Evolutionary conservation across 73 alveolate species (phyloP).

Genomic region (Paramecium caudatum): DNA sequence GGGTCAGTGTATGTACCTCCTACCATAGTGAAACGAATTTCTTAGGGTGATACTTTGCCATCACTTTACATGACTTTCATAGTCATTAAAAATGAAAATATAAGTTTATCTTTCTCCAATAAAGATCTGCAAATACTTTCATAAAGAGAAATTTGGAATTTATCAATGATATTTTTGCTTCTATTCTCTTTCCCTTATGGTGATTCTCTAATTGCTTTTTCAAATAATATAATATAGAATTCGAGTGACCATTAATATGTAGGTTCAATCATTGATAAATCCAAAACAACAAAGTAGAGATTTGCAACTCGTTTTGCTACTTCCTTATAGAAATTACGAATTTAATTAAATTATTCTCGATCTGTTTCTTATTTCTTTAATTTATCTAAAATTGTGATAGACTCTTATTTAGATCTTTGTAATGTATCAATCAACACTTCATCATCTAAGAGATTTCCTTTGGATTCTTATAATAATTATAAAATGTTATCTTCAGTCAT

Average conservation of each 20-base stretch:
- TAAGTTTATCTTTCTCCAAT: conserved; percentile 94
- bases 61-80: conserved; percentile 90
- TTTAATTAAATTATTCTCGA: conserved; percentile 79
- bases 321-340: conserved; percentile 81
- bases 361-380: conserved; percentile 80
- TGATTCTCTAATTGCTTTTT: conserved; percentile 82
- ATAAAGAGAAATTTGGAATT: conserved; percentile 81
- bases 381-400: conserved; percentile 81
- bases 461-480: conserved; percentile 71
- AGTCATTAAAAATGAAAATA: conserved; percentile 91
- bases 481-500: conserved; percentile 77
- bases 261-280: conserved; percentile 86
- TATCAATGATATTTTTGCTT: conserved; percentile 84
- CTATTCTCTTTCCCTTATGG: conserved; percentile 78
- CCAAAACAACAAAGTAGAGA: conserved; percentile 88
- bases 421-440: conserved; percentile 87
- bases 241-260: conserved; percentile 90
- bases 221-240: conserved; percentile 78
- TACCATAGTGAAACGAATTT: conserved; percentile 94
- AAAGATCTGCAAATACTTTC: conserved; percentile 93
- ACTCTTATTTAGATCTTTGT: conserved; percentile 84
- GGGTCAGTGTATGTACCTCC: conserved; percentile 95
- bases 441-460: conserved; percentile 88
- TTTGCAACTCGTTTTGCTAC: conserved; percentile 90
- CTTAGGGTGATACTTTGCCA: conserved; percentile 77